Evolutionary conservation across 495 filamentous ascomycete genomes (phyloP).

Genomic region (Tricharina praecox): DNA sequence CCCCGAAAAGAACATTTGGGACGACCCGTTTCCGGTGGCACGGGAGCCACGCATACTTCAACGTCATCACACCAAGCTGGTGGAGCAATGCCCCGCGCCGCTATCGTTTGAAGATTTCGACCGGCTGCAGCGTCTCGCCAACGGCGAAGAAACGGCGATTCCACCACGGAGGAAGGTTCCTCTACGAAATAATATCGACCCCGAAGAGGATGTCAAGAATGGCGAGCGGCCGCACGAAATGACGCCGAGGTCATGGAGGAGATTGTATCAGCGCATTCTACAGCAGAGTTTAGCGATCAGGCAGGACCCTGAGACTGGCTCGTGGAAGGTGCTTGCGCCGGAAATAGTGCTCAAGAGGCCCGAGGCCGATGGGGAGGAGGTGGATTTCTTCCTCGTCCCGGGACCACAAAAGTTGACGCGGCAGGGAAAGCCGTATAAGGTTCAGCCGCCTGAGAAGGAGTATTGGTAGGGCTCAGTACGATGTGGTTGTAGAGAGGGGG

Average conservation of each 20-base stretch:
- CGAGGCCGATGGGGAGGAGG: not conserved
- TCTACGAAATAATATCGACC: too few species aligned
- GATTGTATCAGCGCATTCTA: slow-evolving; percentile 17
- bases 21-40: slow-evolving; percentile 35
- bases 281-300: slow-evolving; percentile 6
- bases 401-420: too few species aligned
- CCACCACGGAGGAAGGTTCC: slow-evolving; percentile 27
- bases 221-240: slow-evolving; percentile 11
- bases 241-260: slow-evolving; percentile 19
- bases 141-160: slow-evolving; percentile 36
- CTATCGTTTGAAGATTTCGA: slow-evolving; percentile 49
- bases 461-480: too few species aligned
- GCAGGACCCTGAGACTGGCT: slow-evolving; percentile 8
- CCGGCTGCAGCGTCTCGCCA: slow-evolving; percentile 40
- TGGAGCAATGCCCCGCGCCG: slow-evolving; percentile 51
- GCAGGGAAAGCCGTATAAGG: too few species aligned
- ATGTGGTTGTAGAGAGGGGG: too few species aligned
- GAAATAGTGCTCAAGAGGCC: not conserved
- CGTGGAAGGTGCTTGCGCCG: slow-evolving; percentile 3
- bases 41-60: slow-evolving; percentile 41
- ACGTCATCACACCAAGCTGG: slow-evolving; percentile 40
- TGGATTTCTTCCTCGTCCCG: not conserved
- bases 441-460: too few species aligned
- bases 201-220: not conserved
- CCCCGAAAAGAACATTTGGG: slow-evolving; percentile 48